phyloP scores from a whole-genome alignment of 805 yeast genomes.

The Zygotorulaspora sp. region DNA sequence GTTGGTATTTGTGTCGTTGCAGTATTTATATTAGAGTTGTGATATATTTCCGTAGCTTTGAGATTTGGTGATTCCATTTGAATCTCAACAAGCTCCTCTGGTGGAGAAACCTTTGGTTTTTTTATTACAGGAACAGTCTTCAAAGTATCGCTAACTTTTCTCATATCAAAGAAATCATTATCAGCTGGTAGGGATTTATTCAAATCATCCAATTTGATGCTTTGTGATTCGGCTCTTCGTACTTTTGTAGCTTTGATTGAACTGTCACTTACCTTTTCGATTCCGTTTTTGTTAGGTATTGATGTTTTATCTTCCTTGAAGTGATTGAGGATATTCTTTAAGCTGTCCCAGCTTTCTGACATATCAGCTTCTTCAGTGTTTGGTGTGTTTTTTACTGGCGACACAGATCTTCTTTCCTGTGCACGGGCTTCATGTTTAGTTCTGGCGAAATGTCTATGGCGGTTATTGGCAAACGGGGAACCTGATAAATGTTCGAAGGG shows the following conservation, averaged over 20 bases:
- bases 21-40: not conserved
- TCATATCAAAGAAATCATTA: constrained; percentile 25
- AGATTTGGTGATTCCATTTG: constrained; percentile 6
- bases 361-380: constrained; percentile 11
- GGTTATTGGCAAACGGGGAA: constrained; percentile 19
- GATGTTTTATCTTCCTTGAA: constrained; percentile 7
- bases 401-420: constrained; percentile 20
- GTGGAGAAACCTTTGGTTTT: constrained; percentile 13
- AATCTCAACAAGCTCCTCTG: constrained; percentile 4
- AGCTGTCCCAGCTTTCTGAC: constrained; percentile 18
- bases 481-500: constrained; percentile 6
- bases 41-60: not conserved
- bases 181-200: constrained; percentile 15
- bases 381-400: constrained; percentile 27
- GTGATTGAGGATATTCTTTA: constrained; percentile 18
- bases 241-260: constrained; percentile 4
- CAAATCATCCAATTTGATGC: constrained; percentile 17
- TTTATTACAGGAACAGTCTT: constrained; percentile 22
- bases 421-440: constrained; percentile 19
- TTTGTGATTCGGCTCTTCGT: constrained; percentile 12
- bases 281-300: not conserved
- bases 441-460: constrained; percentile 25
- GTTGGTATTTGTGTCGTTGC: constrained; percentile 2
- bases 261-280: not conserved
- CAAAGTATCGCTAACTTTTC: constrained; percentile 23